Conservation (phyloP, 2,329 filamentous ascomycete genomes). For the Calonectria pseudoturangicola region DNA sequence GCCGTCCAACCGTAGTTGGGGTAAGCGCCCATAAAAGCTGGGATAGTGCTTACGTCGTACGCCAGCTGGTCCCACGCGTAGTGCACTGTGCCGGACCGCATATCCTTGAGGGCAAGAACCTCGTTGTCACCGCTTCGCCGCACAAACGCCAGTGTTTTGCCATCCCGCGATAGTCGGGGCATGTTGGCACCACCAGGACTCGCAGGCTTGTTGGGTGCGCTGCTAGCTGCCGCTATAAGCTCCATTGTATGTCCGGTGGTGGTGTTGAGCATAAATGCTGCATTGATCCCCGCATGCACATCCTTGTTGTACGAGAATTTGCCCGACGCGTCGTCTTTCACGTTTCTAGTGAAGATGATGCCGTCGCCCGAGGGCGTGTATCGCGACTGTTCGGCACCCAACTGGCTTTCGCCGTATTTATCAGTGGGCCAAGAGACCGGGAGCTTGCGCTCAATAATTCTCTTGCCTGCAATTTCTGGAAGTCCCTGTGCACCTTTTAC, state of each 20-base stretch:
- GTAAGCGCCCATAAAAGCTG: slow-evolving; percentile 23
- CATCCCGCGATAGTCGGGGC: slow-evolving; percentile 10
- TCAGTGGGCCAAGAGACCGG: background rate
- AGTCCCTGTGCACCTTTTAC: background rate
- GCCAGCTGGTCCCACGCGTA: slow-evolving; percentile 4
- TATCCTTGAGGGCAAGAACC: slow-evolving; percentile 9
- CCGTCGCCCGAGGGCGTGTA: background rate
- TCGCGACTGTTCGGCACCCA: slow-evolving; percentile 2
- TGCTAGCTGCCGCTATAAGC: background rate
- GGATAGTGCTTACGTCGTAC: slow-evolving; percentile 19
- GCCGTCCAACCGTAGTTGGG: slow-evolving; percentile 11
- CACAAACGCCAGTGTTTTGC: slow-evolving; percentile 13
- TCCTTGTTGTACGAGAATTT: slow-evolving; percentile 30
- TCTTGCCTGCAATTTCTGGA: background rate
- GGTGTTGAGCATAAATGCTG: background rate
- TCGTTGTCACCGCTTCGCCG: background rate
- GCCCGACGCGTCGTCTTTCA: background rate
- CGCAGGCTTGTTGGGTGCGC: slow-evolving; percentile 20
- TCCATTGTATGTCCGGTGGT: background rate
- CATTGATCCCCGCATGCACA: slow-evolving; percentile 18
- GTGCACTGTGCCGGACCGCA: slow-evolving; percentile 9
- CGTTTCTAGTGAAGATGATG: background rate
- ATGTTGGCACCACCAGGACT: slow-evolving; percentile 21
- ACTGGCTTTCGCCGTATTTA: slow-evolving; percentile 5
- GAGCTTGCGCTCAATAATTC: background rate